Conservation (phyloP, 805 yeast genomes). For the Saccharomyces jurei region DNA sequence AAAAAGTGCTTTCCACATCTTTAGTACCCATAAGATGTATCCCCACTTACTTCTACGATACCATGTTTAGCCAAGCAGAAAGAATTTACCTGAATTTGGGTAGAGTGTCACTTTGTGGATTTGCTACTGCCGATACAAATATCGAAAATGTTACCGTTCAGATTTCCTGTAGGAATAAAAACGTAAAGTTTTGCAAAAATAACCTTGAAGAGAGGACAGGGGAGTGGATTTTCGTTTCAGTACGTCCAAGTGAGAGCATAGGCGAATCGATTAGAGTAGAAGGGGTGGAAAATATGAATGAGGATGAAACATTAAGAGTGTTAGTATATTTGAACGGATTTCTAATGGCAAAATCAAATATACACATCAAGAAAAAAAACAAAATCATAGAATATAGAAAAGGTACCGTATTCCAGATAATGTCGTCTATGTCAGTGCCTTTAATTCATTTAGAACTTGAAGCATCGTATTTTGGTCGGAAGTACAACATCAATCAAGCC, state of each 20-base stretch:
- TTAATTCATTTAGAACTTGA: slow-evolving; percentile 45
- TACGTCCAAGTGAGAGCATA: slow-evolving; percentile 58
- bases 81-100: slow-evolving; percentile 53
- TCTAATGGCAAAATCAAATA: slow-evolving; percentile 49
- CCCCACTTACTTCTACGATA: slow-evolving; percentile 42
- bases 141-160: slow-evolving; percentile 19
- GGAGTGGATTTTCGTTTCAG: slow-evolving; percentile 67
- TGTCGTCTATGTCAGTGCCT: slow-evolving; percentile 35
- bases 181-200: slow-evolving; percentile 55
- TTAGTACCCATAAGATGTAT: slow-evolving; percentile 59
- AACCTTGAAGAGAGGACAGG: slow-evolving; percentile 47
- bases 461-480: slow-evolving; percentile 61
- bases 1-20: slow-evolving; percentile 38
- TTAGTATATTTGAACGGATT: slow-evolving; percentile 57
- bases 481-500: slow-evolving; percentile 49
- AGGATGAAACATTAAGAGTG: slow-evolving; percentile 48
- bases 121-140: slow-evolving; percentile 11
- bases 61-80: slow-evolving; percentile 51
- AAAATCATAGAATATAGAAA: slow-evolving; percentile 42
- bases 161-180: slow-evolving; percentile 34
- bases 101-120: slow-evolving; percentile 26
- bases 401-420: slow-evolving; percentile 37
- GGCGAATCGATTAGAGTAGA: slow-evolving; percentile 63
- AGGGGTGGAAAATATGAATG: slow-evolving; percentile 43
- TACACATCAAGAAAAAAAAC: slow-evolving; percentile 41